Evolutionary conservation across 148 eudicot species (phyloP).

Genomic region (Chenopodium quinoa): DNA sequence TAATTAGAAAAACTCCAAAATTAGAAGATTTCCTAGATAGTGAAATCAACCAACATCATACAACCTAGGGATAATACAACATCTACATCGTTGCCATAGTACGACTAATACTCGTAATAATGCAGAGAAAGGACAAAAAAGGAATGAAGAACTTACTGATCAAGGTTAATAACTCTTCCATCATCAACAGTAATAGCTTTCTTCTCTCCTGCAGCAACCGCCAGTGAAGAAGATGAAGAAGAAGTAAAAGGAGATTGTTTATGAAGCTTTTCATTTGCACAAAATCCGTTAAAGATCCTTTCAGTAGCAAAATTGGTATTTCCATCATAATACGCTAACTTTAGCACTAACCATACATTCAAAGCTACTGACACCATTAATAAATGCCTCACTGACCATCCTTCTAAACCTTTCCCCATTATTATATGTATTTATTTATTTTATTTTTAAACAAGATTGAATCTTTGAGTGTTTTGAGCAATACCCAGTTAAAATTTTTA

Average conservation of each 20-base stretch:
- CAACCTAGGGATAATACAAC: too few species aligned
- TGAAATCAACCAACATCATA: background rate
- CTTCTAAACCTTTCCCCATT: slow-evolving; percentile 42
- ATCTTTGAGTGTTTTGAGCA: slow-evolving; percentile 4
- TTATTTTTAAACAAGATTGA: slow-evolving; percentile 3
- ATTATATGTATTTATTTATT: background rate
- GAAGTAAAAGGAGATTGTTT: slow-evolving; percentile 7
- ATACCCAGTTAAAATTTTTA: background rate
- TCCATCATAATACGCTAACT: slow-evolving; percentile 42
- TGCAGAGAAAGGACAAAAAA: background rate
- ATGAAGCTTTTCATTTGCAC: slow-evolving; percentile 23
- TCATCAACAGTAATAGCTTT: slow-evolving; percentile 27
- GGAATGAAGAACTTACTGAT: slow-evolving; percentile 57
- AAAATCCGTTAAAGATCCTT: slow-evolving; percentile 31
- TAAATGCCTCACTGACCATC: slow-evolving; percentile 41
- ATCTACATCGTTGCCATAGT: background rate
- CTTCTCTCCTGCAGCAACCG: slow-evolving; percentile 16
- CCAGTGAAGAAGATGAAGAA: slow-evolving; percentile 26
- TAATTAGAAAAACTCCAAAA: background rate
- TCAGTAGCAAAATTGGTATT: slow-evolving; percentile 30
- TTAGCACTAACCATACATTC: slow-evolving; percentile 61
- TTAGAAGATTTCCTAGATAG: background rate
- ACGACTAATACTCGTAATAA: background rate
- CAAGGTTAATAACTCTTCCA: slow-evolving; percentile 52
- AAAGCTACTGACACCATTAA: slow-evolving; percentile 68